Evolutionary conservation across 371 early-diverging fungal species (phyloP).

Genomic region (Circinella umbellata): DNA sequence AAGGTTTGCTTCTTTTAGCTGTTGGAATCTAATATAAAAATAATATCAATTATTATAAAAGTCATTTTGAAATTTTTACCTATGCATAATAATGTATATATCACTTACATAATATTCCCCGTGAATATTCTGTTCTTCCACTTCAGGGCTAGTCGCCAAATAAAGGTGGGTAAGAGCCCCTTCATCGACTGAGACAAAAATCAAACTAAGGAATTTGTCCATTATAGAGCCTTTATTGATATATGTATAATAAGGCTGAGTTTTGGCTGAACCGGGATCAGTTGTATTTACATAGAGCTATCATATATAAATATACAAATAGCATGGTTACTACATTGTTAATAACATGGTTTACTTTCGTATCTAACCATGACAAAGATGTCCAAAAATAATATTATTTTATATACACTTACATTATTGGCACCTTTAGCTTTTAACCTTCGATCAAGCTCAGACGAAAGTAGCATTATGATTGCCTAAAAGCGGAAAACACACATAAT

Average conservation of each 20-base stretch:
- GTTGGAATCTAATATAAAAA: constrained; percentile 21
- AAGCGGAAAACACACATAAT: too few relatives aligned
- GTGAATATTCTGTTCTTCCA: constrained; percentile 50
- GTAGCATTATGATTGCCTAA: too few relatives aligned
- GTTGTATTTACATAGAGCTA: constrained; percentile 64
- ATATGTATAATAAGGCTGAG: constrained; percentile 35
- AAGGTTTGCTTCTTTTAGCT: constrained; percentile 5
- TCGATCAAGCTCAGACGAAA: not conserved
- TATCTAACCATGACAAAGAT: too few relatives aligned
- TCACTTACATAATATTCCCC: constrained; percentile 55
- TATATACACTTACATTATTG: not conserved
- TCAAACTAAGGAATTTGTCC: not conserved
- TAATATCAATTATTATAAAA: not conserved
- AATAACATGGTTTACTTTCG: too few relatives aligned
- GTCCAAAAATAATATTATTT: too few relatives aligned
- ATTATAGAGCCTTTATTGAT: not conserved
- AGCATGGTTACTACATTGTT: too few relatives aligned
- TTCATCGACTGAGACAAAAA: constrained; percentile 33
- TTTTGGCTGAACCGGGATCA: constrained; percentile 73
- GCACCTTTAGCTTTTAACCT: not conserved
- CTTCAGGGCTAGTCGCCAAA: constrained; percentile 68
- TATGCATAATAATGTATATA: too few relatives aligned
- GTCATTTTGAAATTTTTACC: not conserved
- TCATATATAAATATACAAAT: not conserved
- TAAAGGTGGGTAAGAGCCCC: constrained; percentile 71